Evolutionary conservation across 225 moss, liverwort and hornwort genomes (phyloP).

Genomic region (Polytrichum formosum): DNA sequence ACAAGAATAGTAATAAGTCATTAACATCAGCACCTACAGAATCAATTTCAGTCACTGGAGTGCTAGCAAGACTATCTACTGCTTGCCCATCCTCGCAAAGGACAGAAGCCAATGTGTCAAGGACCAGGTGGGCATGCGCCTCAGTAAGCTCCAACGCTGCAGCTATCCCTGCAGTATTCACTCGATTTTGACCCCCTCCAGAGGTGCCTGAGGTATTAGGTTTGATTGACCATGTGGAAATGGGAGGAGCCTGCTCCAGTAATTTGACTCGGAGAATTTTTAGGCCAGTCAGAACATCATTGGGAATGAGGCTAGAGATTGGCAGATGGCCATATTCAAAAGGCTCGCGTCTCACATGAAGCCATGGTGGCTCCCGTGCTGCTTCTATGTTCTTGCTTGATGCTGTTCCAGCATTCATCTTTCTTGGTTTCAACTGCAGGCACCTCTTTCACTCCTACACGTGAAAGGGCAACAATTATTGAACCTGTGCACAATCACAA

Average conservation of each 20-base stretch:
- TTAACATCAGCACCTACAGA: slow-evolving; percentile 89
- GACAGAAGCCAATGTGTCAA: slow-evolving; percentile 85
- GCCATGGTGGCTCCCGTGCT: slow-evolving; percentile 92
- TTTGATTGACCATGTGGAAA: slow-evolving; percentile 56
- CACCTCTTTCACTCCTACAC: slow-evolving; percentile 7
- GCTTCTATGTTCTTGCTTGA: slow-evolving; percentile 50
- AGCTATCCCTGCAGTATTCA: slow-evolving; percentile 74
- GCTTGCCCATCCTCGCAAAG: slow-evolving; percentile 72
- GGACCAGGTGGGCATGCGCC: slow-evolving; percentile 75
- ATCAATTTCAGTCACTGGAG: slow-evolving; percentile 66
- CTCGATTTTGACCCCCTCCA: slow-evolving; percentile 65
- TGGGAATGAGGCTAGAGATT: slow-evolving; percentile 69
- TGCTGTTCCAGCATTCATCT: slow-evolving; percentile 89
- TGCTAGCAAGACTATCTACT: slow-evolving; percentile 66
- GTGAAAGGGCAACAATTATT: no score
- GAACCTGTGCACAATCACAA: no score
- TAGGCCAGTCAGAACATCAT: slow-evolving; percentile 69
- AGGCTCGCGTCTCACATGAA: slow-evolving; percentile 89
- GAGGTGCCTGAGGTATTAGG: slow-evolving; percentile 43
- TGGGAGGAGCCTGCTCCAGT: slow-evolving; percentile 70
- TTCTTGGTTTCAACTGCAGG: slow-evolving; percentile 28
- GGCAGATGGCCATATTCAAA: slow-evolving; percentile 92
- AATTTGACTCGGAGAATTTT: slow-evolving; percentile 74
- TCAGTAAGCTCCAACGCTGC: slow-evolving; percentile 68
- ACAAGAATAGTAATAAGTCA: slow-evolving; percentile 75